Conservation (phyloP, 441 rosid species). For the Jatropha podagrica region DNA sequence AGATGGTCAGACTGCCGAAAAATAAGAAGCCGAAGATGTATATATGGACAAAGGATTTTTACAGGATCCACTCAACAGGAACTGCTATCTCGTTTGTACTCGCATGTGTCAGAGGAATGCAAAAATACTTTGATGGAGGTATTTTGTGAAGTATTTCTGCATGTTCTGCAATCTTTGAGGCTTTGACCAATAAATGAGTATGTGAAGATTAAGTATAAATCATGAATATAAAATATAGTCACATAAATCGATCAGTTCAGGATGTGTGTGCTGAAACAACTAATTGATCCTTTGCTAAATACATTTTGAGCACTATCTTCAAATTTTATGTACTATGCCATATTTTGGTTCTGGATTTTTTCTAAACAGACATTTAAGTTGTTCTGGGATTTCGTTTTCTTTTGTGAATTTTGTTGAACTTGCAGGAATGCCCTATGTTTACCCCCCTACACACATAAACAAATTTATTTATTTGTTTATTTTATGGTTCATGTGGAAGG, state of each 20-base stretch:
- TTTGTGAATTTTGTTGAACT: background rate
- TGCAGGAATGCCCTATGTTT: background rate
- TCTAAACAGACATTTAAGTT: no score
- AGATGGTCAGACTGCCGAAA: constrained; percentile 61
- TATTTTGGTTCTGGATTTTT: background rate
- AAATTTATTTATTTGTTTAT: background rate
- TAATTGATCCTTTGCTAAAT: no score
- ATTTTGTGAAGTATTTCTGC: constrained; percentile 23
- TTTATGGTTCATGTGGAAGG: background rate
- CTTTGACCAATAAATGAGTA: background rate
- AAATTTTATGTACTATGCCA: no score
- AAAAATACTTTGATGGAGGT: constrained; percentile 49
- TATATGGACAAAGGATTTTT: constrained; percentile 55
- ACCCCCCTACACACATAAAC: no score
- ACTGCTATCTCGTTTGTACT: constrained; percentile 50
- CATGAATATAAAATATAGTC: no score
- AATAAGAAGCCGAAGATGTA: constrained; percentile 41
- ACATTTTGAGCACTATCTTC: background rate
- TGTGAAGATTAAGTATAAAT: background rate
- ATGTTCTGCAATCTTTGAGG: background rate
- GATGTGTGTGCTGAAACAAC: no score
- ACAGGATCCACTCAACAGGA: constrained; percentile 56
- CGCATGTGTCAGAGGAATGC: constrained; percentile 39
- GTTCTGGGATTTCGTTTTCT: background rate
- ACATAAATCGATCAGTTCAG: background rate